Evolutionary conservation across 768 basidiomycete genomes (phyloP).

Genomic region (Podaxis sp.): DNA sequence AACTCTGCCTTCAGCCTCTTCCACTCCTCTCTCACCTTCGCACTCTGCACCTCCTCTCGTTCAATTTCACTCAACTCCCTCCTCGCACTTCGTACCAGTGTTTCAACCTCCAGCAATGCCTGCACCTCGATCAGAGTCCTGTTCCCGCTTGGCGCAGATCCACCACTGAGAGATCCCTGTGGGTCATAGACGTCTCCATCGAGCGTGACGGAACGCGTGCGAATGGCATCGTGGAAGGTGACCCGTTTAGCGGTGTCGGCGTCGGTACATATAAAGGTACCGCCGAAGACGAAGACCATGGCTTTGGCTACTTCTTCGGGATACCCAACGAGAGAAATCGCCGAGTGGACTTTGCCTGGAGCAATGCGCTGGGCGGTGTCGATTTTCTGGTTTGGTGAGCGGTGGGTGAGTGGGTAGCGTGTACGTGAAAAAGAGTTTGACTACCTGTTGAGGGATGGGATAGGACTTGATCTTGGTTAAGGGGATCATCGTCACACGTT

Average conservation of each 20-base stretch:
- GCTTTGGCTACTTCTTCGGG: constrained; percentile 78
- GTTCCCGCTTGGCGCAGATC: constrained; percentile 73
- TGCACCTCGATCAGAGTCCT: constrained; percentile 81
- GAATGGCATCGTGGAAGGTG: constrained; percentile 69
- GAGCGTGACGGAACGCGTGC: constrained; percentile 83
- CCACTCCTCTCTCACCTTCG: constrained; percentile 59
- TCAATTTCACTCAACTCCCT: constrained; percentile 46
- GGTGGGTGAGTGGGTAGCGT: not conserved
- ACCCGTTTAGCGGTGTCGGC: constrained; percentile 81
- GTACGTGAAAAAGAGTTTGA: constrained; percentile 10
- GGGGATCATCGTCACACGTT: constrained; percentile 90
- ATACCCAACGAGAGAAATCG: constrained; percentile 87
- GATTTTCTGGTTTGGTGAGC: constrained; percentile 57
- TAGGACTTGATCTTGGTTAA: constrained; percentile 83
- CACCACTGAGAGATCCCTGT: constrained; percentile 89
- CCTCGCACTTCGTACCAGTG: constrained; percentile 46
- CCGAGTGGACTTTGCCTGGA: constrained; percentile 76
- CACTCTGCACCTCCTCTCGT: constrained; percentile 47
- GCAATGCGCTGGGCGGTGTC: constrained; percentile 66
- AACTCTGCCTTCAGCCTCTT: constrained; percentile 55
- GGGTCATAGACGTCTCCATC: constrained; percentile 97
- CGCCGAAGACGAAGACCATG: constrained; percentile 90
- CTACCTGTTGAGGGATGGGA: constrained; percentile 40
- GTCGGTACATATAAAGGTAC: constrained; percentile 89
- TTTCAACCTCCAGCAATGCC: constrained; percentile 69